Conservation (phyloP, 108 stramenopile species). For the Pseudonitzschia pungens region DNA sequence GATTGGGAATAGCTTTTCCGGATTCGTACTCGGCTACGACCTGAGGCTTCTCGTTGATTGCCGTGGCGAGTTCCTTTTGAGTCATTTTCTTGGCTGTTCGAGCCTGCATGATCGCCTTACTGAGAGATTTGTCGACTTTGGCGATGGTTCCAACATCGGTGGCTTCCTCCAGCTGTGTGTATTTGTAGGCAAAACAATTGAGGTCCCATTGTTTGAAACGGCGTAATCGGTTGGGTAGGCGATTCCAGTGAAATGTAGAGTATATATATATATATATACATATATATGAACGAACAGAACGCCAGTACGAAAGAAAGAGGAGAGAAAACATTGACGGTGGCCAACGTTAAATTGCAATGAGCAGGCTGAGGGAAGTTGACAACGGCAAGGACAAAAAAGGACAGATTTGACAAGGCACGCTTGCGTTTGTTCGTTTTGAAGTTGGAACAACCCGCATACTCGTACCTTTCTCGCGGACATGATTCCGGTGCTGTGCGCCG, state of each 20-base stretch:
- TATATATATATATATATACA: too few relatives aligned
- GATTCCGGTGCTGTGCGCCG: constrained; percentile 71
- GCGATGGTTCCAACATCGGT: constrained; percentile 87
- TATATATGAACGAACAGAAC: too few relatives aligned
- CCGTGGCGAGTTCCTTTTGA: constrained; percentile 94
- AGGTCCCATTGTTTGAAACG: too few relatives aligned
- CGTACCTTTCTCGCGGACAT: constrained; percentile 76
- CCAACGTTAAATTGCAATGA: neutral
- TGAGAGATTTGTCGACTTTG: constrained; percentile 86
- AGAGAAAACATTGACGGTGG: neutral
- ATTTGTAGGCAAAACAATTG: neutral
- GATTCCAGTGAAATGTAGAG: too few relatives aligned
- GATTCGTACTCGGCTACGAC: constrained; percentile 95
- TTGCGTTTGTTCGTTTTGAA: too few relatives aligned
- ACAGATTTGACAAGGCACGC: too few relatives aligned
- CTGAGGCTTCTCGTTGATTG: constrained; percentile 97
- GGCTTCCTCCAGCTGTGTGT: constrained; percentile 77
- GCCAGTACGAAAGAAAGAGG: neutral
- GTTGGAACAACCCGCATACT: neutral
- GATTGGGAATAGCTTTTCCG: constrained; percentile 96
- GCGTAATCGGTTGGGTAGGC: too few relatives aligned
- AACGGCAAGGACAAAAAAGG: too few relatives aligned
- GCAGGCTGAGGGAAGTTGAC: too few relatives aligned
- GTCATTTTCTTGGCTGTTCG: constrained; percentile 96
- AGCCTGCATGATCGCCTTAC: constrained; percentile 94